These are phyloP conservation scores for Ogataea hybrid DNA, from an alignment of 1,139 yeast species.

Conservation along the genomic window DNA sequence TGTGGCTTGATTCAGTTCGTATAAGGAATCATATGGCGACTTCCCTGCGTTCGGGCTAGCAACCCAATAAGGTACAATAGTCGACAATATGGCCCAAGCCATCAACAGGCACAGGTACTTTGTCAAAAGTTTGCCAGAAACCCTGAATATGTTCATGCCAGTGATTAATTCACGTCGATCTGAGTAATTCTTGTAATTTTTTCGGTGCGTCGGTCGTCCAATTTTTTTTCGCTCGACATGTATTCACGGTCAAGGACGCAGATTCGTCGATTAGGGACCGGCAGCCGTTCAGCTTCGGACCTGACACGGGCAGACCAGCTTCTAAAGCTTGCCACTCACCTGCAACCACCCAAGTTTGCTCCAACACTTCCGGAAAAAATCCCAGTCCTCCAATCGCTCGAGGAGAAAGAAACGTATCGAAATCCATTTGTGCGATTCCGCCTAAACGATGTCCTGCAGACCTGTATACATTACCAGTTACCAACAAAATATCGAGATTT, in stretches of 20 bases:
- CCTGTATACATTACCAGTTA: slow-evolving; percentile 5
- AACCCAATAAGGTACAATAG: slow-evolving; percentile 15
- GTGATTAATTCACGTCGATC: not conserved
- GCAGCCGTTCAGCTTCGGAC: not conserved
- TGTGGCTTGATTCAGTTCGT: slow-evolving; percentile 18
- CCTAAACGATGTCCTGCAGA: slow-evolving; percentile 9
- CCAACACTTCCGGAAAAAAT: slow-evolving; percentile 10
- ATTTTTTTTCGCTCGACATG: slow-evolving; percentile 2
- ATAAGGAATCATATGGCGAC: not conserved
- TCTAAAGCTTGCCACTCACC: not conserved
- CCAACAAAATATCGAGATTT: slow-evolving; percentile 5
- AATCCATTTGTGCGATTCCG: slow-evolving; percentile 16
- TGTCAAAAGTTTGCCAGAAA: slow-evolving; percentile 4
- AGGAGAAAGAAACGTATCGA: slow-evolving; percentile 15
- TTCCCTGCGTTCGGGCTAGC: not conserved
- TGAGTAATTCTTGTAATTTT: not conserved
- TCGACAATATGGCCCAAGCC: slow-evolving; percentile 10
- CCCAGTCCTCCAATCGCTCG: slow-evolving; percentile 5
- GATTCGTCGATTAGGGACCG: too few species aligned
- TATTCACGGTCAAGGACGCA: not conserved
- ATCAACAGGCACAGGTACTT: slow-evolving; percentile 8
- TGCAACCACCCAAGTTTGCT: not conserved
- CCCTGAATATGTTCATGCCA: slow-evolving; percentile 1
- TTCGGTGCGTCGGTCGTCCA: slow-evolving; percentile 3
- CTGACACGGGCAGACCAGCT: not conserved